These are phyloP conservation scores for Pythium aquatile DNA, from an alignment of 352 stramenopile species.

Conservation along the genomic window DNA sequence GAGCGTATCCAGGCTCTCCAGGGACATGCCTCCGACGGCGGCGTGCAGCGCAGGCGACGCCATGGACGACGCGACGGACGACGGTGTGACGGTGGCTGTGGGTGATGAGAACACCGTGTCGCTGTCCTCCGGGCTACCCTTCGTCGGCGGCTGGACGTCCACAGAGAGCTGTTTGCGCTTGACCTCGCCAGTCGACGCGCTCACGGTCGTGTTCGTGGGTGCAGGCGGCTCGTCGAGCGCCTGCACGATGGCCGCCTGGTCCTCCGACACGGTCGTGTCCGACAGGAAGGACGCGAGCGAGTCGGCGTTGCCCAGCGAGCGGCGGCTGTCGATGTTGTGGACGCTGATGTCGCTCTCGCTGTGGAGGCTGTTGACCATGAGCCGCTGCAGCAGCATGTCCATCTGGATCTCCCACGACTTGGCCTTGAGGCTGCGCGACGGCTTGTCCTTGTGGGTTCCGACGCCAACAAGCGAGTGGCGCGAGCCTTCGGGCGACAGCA, in stretches of 20 bases:
- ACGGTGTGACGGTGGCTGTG: constrained; percentile 18
- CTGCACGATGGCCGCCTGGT: not conserved
- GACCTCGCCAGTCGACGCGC: not conserved
- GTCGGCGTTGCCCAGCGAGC: constrained; percentile 42
- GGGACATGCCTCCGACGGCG: not conserved
- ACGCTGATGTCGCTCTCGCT: constrained; percentile 74
- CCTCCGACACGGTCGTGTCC: constrained; percentile 24
- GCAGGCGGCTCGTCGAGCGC: not conserved
- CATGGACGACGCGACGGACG: constrained; percentile 14
- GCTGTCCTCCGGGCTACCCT: not conserved
- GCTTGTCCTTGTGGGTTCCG: not conserved
- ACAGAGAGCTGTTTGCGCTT: constrained; percentile 23
- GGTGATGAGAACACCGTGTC: constrained; percentile 2
- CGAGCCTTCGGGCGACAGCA: constrained; percentile 10
- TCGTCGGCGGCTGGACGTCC: not conserved
- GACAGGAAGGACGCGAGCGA: constrained; percentile 41
- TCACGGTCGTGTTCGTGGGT: not conserved
- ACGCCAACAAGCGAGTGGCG: not conserved
- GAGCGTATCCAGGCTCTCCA: constrained; percentile 16
- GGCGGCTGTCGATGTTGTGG: constrained; percentile 69
- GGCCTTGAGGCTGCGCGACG: constrained; percentile 24
- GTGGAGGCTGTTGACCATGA: constrained; percentile 85
- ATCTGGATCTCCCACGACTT: constrained; percentile 86
- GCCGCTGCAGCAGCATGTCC: constrained; percentile 77
- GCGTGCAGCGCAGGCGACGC: constrained; percentile 18